Evolutionary conservation across 495 filamentous ascomycete species (phyloP).

Genomic region (Ascobolus immersus): DNA sequence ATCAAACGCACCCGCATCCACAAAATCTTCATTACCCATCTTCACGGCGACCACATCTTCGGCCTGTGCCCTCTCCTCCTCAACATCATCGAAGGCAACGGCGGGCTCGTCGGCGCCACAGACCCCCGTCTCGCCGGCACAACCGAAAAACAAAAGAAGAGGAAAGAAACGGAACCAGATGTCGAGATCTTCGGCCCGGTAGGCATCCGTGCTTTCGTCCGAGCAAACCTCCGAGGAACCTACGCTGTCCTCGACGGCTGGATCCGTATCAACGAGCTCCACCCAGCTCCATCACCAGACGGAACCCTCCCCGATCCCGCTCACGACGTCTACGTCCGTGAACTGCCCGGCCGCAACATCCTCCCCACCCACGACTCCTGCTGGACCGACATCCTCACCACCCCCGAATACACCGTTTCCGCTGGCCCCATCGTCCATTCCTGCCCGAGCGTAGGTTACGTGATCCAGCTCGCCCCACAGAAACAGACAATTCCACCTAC

Average conservation of each 20-base stretch:
- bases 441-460: conserved; percentile 10
- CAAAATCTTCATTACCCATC: conserved; percentile 14
- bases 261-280: conserved; percentile 11
- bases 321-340: conserved; percentile 1
- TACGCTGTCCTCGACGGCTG: conserved; percentile 7
- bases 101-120: conserved; percentile 4
- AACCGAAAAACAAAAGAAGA: background rate
- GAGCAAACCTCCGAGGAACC: conserved; percentile 3
- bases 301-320: background rate
- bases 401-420: conserved; percentile 6
- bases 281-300: conserved; percentile 4
- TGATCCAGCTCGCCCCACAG: conserved; percentile 6
- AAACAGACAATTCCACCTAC: conserved; percentile 8
- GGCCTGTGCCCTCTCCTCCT: conserved; percentile 10
- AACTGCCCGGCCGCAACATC: conserved; percentile 8
- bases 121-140: conserved; percentile 4
- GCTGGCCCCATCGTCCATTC: conserved; percentile 8
- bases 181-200: conserved; percentile 10
- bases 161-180: conserved; percentile 2
- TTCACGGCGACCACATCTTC: conserved; percentile 13
- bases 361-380: conserved; percentile 1
- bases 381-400: conserved; percentile 5
- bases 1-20: conserved; percentile 7
- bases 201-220: conserved; percentile 9
- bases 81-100: conserved; percentile 11